These are phyloP conservation scores for Pilatotrama ljubarskyi DNA, from an alignment of 768 basidiomycete genomes.

Conservation along the genomic window DNA sequence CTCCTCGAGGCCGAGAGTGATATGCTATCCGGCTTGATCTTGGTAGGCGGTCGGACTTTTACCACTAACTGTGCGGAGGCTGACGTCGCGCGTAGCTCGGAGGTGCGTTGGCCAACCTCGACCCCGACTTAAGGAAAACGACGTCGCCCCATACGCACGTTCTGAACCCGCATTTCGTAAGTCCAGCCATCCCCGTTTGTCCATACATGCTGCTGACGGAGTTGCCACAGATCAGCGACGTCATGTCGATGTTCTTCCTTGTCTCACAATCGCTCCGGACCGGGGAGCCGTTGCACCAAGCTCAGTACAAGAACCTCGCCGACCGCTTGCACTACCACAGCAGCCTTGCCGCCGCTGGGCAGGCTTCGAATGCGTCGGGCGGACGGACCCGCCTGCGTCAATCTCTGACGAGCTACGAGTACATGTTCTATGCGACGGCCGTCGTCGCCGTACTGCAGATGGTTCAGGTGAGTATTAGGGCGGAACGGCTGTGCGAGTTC, in stretches of 20 bases:
- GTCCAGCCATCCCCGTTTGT: slow-evolving; percentile 17
- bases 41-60: not conserved
- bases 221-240: slow-evolving; percentile 38
- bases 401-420: slow-evolving; percentile 31
- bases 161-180: slow-evolving; percentile 56
- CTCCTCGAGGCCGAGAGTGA: slow-evolving; percentile 43
- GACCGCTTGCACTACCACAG: slow-evolving; percentile 49
- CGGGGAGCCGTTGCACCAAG: slow-evolving; percentile 45
- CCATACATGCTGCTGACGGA: not conserved
- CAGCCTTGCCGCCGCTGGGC: slow-evolving; percentile 12
- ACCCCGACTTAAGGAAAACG: slow-evolving; percentile 40
- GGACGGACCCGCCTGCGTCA: slow-evolving; percentile 14
- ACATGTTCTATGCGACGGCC: slow-evolving; percentile 42
- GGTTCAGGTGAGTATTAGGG: slow-evolving; percentile 28
- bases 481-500: too few relatives aligned
- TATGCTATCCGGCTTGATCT: slow-evolving; percentile 35
- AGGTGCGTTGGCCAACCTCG: slow-evolving; percentile 44
- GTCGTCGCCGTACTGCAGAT: slow-evolving; percentile 42
- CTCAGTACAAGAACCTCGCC: slow-evolving; percentile 42
- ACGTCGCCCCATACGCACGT: slow-evolving; percentile 48
- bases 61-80: not conserved
- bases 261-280: slow-evolving; percentile 47
- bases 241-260: slow-evolving; percentile 44
- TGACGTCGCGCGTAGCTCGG: slow-evolving; percentile 33
- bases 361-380: not conserved